Percentiles rank a stretch among this genome's conserved stretches.
Evolutionary conservation across 441 rosid genomes (phyloP).

Genomic region (Bocquillonia castaneifolia): DNA sequence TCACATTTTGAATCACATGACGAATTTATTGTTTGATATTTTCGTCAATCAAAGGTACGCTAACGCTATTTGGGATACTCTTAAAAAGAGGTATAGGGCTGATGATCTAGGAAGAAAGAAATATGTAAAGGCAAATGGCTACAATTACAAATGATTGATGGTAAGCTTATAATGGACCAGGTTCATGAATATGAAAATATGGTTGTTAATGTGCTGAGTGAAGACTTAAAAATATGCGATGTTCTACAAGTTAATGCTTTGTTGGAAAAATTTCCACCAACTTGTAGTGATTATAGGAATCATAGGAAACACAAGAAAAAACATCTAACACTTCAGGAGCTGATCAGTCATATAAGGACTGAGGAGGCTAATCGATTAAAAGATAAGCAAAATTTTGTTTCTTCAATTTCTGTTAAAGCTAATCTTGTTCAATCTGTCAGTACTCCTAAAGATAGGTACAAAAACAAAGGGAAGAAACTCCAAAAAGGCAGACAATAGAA

Average conservation of each 20-base stretch:
- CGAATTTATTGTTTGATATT: neutral
- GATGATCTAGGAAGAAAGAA: slow-evolving; percentile 13
- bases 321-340: neutral
- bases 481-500: neutral
- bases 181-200: slow-evolving; percentile 5
- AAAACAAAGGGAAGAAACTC: neutral
- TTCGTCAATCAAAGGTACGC: neutral
- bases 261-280: neutral
- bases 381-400: neutral
- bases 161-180: neutral
- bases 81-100: neutral
- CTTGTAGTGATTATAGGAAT: neutral
- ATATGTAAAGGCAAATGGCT: neutral
- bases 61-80: neutral
- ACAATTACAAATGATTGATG: slow-evolving; percentile 2
- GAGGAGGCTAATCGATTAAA: neutral
- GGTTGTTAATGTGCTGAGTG: neutral
- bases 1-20: neutral
- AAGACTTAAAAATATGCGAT: slow-evolving; percentile 6
- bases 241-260: neutral
- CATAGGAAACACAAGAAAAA: neutral
- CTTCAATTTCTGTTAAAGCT: too few species aligned
- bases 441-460: too few species aligned
- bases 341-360: neutral
- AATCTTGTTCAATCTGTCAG: too few species aligned